Conservation (phyloP, 495 filamentous ascomycete genomes). For the Podospora bellae-mahoneyi region DNA sequence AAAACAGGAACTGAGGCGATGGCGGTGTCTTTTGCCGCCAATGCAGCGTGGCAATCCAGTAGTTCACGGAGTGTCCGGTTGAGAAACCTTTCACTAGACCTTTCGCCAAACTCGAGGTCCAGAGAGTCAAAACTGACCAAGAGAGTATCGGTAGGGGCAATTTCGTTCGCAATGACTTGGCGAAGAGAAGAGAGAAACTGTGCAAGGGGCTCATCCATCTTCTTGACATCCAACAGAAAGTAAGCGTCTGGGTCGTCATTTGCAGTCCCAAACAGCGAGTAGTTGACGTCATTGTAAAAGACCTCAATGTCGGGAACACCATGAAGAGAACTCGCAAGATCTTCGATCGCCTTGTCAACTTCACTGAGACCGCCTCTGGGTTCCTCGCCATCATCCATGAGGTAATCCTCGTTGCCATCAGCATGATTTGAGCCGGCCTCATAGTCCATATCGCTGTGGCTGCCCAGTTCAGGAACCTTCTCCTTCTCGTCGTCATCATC, state of each 20-base stretch:
- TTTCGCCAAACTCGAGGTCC: conserved; percentile 66
- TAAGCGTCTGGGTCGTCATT: conserved; percentile 66
- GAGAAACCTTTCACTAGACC: conserved; percentile 29
- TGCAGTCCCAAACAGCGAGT: conserved; percentile 65
- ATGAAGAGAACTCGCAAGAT: not conserved
- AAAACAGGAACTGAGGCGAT: conserved; percentile 18
- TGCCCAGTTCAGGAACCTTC: not conserved
- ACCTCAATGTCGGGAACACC: conserved; percentile 51
- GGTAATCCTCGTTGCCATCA: not conserved
- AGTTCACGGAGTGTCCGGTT: conserved; percentile 47
- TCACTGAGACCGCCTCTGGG: conserved; percentile 3
- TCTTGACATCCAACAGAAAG: conserved; percentile 65
- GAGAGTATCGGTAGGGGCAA: conserved; percentile 65
- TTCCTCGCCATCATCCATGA: conserved; percentile 3
- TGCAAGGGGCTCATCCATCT: conserved; percentile 55
- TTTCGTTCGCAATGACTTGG: conserved; percentile 61
- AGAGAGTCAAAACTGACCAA: conserved; percentile 64
- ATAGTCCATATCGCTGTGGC: not conserved
- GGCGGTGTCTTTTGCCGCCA: conserved; percentile 18
- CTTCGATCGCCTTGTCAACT: conserved; percentile 18
- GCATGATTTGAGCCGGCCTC: not conserved
- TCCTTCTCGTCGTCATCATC: conserved; percentile 4
- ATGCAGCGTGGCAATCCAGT: conserved; percentile 20
- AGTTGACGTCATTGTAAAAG: conserved; percentile 62
- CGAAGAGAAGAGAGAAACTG: conserved; percentile 64